Evolutionary conservation across 208 protist species (phyloP), one percentile per base, ranked within the genome.

Genomic region (Zelonia costaricensis): DNA sequence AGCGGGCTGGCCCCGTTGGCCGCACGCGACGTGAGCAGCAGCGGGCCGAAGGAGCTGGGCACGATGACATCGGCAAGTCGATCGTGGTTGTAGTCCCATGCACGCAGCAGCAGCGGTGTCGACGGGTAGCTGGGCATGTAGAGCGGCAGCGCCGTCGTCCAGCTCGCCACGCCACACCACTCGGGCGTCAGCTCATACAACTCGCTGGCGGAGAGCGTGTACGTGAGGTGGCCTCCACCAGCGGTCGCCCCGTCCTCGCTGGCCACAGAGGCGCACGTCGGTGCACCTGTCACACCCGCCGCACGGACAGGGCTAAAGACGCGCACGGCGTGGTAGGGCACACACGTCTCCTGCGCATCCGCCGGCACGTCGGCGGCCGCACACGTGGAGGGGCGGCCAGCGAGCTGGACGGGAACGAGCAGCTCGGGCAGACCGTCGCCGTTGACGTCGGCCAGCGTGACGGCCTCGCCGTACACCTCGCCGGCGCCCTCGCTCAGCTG

Each of bases 31-130:
- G 59, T 69, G n/a, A 94, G 69, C 47, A 91, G 35, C 15, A 90
- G 63, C 4, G 83, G 82, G 2, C 85, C 82, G 20, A 68, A 64
- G 56, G 73, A 82, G 57, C 76, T 91, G n/a, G 83, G 75, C 33
- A 90, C 65, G 7, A 91, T 7, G 4, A 92, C 10, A 44, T 94
- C 88, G 12, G 56, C 53, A 16, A 77, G 64, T 18, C 83, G 62
- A 66, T 92, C 82, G n/a, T 75, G 55, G 55, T 85, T 86, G 62
- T 74, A 79, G 52, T 94, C 84, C 5, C 75, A 72, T 8, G 56
- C 30, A 18, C 84, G 84, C 28, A 91, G 47, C 22, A 90, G 8
- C 3, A 86, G 73, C 44, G 87, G 84, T 4, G 54, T 31, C 1
- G 59, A 65, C 1, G 59, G 58, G 44, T 45, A 67, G 35, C 45